phyloP scores from a whole-genome alignment of 208 protist species.

The Leishmania major region DNA sequence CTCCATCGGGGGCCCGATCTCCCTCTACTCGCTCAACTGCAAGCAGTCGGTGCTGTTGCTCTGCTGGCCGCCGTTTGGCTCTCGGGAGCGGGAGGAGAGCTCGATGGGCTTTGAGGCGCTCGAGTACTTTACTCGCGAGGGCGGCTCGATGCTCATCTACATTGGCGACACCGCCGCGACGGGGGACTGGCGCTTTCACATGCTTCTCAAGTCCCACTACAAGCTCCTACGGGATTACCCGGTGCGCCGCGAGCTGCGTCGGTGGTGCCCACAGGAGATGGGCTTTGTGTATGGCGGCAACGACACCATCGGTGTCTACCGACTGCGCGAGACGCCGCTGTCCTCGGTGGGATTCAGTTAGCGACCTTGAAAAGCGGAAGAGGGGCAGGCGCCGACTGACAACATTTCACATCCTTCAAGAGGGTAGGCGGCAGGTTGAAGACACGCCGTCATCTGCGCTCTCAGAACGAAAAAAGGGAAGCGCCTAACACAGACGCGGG shows the following conservation, averaged over 20 bases:
- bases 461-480: neutral
- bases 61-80: constrained; percentile 91
- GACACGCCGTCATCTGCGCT: neutral
- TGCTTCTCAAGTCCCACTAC: constrained; percentile 83
- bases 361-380: neutral
- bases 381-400: neutral
- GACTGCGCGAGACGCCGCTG: constrained; percentile 48
- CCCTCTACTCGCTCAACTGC: constrained; percentile 77
- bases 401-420: neutral
- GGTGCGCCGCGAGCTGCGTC: constrained; percentile 84
- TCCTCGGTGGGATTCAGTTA: neutral
- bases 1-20: constrained; percentile 74
- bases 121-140: constrained; percentile 80
- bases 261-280: constrained; percentile 90
- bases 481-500: neutral
- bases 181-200: constrained; percentile 90
- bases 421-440: neutral
- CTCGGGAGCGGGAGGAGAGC: constrained; percentile 83
- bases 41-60: constrained; percentile 72
- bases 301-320: constrained; percentile 90
- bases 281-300: constrained; percentile 89
- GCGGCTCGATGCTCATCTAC: constrained; percentile 83
- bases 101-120: constrained; percentile 92
- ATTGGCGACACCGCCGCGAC: constrained; percentile 87
- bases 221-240: constrained; percentile 79